Base-by-base conservation (phyloP, 345 rosid species). In the Lepidium aucheri region DNA sequence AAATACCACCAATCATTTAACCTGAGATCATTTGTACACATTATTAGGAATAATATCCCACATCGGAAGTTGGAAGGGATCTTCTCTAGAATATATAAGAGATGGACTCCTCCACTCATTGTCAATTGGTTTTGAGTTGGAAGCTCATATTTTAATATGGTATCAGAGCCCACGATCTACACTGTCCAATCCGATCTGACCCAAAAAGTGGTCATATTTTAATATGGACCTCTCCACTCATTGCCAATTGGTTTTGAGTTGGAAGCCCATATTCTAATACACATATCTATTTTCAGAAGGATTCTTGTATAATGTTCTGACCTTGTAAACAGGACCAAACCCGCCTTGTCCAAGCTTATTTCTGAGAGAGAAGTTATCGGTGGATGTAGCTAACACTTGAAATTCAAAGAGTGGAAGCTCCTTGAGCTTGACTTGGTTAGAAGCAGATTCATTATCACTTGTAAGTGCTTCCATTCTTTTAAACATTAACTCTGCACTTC, bases 261-360 rank as follows among this genome's bases (percentile, higher is more conserved):
- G n/a, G n/a, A n/a, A n/a, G n/a, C n/a, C n/a, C n/a, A n/a, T n/a
- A n/a, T n/a, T n/a, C n/a, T n/a, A n/a, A n/a, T n/a, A n/a, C n/a
- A 42, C 15, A 53, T 11, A 30, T 12, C 69, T 14, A 45, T 44
- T 11, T 41, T 7, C 18, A 20, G 9, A 73, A 36, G n/a, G 72
- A 72, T n/a, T 77, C 58, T 63, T 71, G 34, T 32, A 73, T 73
- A 22, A 66, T 18, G 14, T 7, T 53, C 22, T 42, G 35, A 73
- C 77, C 56, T 26, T 77, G 68, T 79, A 74, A 8, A 84, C 85
- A 9, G 78, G 78, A n/a, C 77, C 77, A 64, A 84, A 84, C 3
- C 88, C 84, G 30, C 86, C 82, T 67, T 84, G 63, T 0, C 86
- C 84, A 8, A 84, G 80, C 64, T 79, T 78, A 67, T 79, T 78